Evolutionary conservation across 208 protist species (phyloP).

Genomic region (Herpetomonas tarakana): DNA sequence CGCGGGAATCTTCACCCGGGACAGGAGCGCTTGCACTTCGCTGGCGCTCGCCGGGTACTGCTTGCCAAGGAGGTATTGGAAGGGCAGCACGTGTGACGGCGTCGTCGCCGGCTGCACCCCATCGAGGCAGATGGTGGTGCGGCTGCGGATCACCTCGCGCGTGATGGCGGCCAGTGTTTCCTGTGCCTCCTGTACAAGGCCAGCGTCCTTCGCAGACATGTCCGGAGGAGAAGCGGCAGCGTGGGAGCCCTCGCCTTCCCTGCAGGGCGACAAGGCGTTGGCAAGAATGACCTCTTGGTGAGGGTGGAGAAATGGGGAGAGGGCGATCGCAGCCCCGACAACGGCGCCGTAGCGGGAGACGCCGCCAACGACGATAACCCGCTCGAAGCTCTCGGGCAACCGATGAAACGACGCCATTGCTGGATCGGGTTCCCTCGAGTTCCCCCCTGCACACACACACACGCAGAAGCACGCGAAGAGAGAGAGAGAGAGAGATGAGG

Average conservation of each 20-base stretch:
- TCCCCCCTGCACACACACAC: not conserved
- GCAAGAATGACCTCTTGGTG: conserved; percentile 12
- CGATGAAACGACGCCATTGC: conserved; percentile 1
- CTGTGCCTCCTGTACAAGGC: not conserved
- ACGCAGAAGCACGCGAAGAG: not conserved
- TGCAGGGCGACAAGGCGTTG: too few relatives aligned
- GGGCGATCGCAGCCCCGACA: conserved; percentile 13
- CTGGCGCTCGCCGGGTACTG: not conserved
- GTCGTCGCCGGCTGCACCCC: not conserved
- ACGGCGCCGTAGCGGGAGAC: conserved; percentile 13
- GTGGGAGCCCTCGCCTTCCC: too few relatives aligned
- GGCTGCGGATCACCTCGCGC: not conserved
- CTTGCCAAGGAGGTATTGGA: conserved; percentile 6
- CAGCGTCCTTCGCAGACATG: not conserved
- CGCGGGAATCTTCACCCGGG: conserved; percentile 3
- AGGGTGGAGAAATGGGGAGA: conserved; percentile 18
- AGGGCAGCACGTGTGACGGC: not conserved
- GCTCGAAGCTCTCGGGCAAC: conserved; percentile 9
- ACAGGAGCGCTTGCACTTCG: conserved; percentile 10
- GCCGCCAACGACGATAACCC: conserved; percentile 13
- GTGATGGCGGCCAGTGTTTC: not conserved
- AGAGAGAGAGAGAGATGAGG: too few relatives aligned
- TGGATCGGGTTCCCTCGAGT: not conserved
- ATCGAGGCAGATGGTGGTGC: not conserved
- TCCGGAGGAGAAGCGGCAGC: too few relatives aligned